Evolutionary conservation across 371 early-diverging fungal species (phyloP), one percentile per base, ranked within the genome.

Genomic region (Mucor saturninus): DNA sequence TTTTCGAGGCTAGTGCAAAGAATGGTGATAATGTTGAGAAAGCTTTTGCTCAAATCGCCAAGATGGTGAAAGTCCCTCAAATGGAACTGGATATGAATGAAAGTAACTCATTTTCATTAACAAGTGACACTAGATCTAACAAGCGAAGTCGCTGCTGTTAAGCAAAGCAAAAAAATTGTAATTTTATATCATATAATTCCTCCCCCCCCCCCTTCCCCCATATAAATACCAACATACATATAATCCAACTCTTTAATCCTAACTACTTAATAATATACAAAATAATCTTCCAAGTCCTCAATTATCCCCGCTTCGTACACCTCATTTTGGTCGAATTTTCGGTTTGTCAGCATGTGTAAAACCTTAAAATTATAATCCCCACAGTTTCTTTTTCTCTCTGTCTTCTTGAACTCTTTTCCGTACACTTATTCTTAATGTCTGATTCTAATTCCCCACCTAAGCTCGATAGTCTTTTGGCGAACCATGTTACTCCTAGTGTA

Each of bases 1-100:
- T 92, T 80, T 95, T 95, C 79, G 95, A 95, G 72, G 92, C 96
- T 10, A 88, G 88, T 65, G 96, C 96, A n/a, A 96, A 95, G 75
- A 93, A 93, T 67, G 94, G 91, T 31, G 92, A 91, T 73, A 93
- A 94, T 72, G 95, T 97, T 5, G 97, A 97, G 56, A 84, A 86
- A 55, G 95, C 95, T 7, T 96, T 96, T 80, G 79, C 86, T 40
- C 87, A 92, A 21, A 92, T 95, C 65, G 95, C 94, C 29, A 88
- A 83, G 65, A 91, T 80, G 56, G 80, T 84, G 30, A 78, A 79
- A 71, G 72, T 84, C 49, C 84, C 84, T 28, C 84, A 80, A 43
- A 65, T 84, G 75, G 82, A 84, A 65, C 43, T 84, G 21, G 84
- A 84, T 53, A 75, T 84, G 77, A 86, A 56, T 38, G 67, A 66